These are phyloP conservation scores for Rugonectria rugulosa DNA, from an alignment of 2,329 filamentous ascomycete species.

Conservation along the genomic window DNA sequence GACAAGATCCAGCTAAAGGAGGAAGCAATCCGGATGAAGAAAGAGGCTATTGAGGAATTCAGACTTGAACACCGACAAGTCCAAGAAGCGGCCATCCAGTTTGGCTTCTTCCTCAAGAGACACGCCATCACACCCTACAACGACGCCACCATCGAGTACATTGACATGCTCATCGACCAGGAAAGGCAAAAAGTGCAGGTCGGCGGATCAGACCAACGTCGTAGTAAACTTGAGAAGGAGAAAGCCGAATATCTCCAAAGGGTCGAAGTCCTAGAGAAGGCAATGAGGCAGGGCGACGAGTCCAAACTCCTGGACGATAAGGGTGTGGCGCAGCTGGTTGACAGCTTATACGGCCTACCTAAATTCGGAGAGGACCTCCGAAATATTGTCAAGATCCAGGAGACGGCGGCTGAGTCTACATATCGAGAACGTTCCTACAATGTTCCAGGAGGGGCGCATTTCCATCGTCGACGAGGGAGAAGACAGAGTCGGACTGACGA, in stretches of 20 bases:
- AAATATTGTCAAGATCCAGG: background rate
- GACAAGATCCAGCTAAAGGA: background rate
- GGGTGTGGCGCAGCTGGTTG: background rate
- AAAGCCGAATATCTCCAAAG: conserved; percentile 14
- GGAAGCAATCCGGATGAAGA: conserved; percentile 9
- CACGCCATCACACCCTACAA: conserved; percentile 19
- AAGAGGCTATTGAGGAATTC: conserved; percentile 13
- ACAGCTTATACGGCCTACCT: background rate
- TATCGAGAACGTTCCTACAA: conserved; percentile 4
- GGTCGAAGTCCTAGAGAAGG: conserved; percentile 14
- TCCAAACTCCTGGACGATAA: background rate
- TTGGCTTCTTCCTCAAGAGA: conserved; percentile 16
- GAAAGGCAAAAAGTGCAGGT: conserved; percentile 12
- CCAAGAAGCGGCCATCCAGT: conserved; percentile 19
- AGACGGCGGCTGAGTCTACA: background rate
- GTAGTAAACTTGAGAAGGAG: background rate
- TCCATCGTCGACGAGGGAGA: background rate
- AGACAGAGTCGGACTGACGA: background rate
- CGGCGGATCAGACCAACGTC: background rate
- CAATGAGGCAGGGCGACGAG: background rate
- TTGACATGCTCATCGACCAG: conserved; percentile 16
- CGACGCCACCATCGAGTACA: conserved; percentile 10
- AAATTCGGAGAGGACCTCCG: background rate
- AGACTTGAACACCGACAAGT: conserved; percentile 4
- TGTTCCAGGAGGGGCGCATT: conserved; percentile 6